These are phyloP conservation scores for Ilyonectria sp. DNA, from an alignment of 2,329 filamentous ascomycete species.

Conservation along the genomic window DNA sequence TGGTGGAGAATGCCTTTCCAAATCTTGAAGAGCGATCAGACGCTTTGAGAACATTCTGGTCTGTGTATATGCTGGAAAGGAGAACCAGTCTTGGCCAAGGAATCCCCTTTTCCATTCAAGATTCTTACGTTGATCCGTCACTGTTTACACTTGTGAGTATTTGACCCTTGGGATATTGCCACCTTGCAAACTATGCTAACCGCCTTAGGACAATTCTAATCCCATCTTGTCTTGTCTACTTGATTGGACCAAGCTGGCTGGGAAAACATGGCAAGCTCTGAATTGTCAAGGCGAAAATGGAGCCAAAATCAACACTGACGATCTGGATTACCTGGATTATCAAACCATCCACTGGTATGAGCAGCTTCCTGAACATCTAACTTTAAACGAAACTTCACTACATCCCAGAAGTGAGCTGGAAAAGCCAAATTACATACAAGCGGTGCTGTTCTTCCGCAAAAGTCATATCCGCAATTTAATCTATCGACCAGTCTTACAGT, in stretches of 20 bases:
- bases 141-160: neutral
- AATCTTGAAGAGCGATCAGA: neutral
- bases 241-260: slow-evolving; percentile 23
- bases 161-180: too few relatives aligned
- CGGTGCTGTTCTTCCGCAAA: slow-evolving; percentile 12
- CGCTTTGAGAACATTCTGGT: slow-evolving; percentile 17
- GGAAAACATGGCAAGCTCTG: slow-evolving; percentile 11
- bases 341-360: slow-evolving; percentile 14
- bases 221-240: neutral
- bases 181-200: too few relatives aligned
- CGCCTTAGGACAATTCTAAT: neutral
- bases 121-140: slow-evolving; percentile 14
- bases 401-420: neutral
- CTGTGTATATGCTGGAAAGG: slow-evolving; percentile 21
- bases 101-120: slow-evolving; percentile 19
- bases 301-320: neutral
- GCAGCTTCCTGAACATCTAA: slow-evolving; percentile 1
- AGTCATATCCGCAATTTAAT: slow-evolving; percentile 18
- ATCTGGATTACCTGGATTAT: neutral
- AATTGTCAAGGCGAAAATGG: slow-evolving; percentile 4
- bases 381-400: neutral
- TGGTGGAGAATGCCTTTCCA: slow-evolving; percentile 9
- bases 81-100: slow-evolving; percentile 23
- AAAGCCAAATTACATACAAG: slow-evolving; percentile 1
- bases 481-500: slow-evolving; percentile 15